phyloP scores from a whole-genome alignment of 768 basidiomycete species.

The Leucosporidium creatinivorum region DNA sequence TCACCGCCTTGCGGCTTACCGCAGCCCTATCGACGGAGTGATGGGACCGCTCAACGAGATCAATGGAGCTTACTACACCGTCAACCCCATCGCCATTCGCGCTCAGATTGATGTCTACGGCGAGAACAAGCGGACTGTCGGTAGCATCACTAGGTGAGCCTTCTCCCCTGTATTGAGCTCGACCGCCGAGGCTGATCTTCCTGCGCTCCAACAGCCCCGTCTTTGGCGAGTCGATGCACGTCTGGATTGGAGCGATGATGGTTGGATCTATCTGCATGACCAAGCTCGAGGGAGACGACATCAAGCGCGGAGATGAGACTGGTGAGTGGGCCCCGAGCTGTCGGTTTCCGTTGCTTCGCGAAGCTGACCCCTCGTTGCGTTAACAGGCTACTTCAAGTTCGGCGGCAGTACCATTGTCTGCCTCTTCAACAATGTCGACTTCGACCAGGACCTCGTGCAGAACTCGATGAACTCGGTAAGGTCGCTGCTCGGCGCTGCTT shows the following conservation, averaged over 20 bases:
- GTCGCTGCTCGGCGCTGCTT: slow-evolving; percentile 49
- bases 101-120: slow-evolving; percentile 81
- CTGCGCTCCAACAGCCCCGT: slow-evolving; percentile 50
- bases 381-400: slow-evolving; percentile 61
- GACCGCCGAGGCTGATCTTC: neutral
- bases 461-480: slow-evolving; percentile 83
- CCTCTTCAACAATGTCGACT: slow-evolving; percentile 71
- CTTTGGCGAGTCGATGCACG: slow-evolving; percentile 81
- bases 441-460: slow-evolving; percentile 82
- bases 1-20: slow-evolving; percentile 36
- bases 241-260: slow-evolving; percentile 84
- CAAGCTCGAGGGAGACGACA: slow-evolving; percentile 70
- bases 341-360: no score
- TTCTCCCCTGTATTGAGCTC: neutral
- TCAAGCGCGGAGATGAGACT: slow-evolving; percentile 84
- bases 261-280: slow-evolving; percentile 78
- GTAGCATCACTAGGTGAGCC: slow-evolving; percentile 61
- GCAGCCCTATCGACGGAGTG: slow-evolving; percentile 72
- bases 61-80: slow-evolving; percentile 89
- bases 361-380: neutral
- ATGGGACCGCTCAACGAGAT: slow-evolving; percentile 79
- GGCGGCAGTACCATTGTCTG: slow-evolving; percentile 63
- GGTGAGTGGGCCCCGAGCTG: slow-evolving; percentile 47
- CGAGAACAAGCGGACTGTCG: slow-evolving; percentile 86
- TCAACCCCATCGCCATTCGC: slow-evolving; percentile 83